A percentile compares a stretch with the other conserved stretches of the same genome.
Evolutionary conservation across 768 basidiomycete species (phyloP).

Genomic region (Leccinum subgranulosum): DNA sequence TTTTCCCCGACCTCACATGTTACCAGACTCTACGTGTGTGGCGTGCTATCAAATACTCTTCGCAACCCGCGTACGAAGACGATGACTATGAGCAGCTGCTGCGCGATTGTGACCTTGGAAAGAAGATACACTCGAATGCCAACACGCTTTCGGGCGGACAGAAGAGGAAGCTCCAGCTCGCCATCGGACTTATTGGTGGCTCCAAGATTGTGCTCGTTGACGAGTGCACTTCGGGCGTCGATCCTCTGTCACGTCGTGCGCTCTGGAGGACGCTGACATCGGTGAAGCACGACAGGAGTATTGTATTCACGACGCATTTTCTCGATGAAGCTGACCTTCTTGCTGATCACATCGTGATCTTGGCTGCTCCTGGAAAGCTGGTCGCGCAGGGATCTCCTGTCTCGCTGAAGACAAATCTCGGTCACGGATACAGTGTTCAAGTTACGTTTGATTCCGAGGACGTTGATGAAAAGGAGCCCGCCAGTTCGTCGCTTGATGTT

Average conservation of each 20-base stretch:
- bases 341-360: conserved; percentile 71
- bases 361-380: conserved; percentile 72
- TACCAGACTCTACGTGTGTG: conserved; percentile 71
- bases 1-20: conserved; percentile 74
- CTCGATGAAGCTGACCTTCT: conserved; percentile 78
- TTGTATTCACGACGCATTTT: conserved; percentile 81
- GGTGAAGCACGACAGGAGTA: conserved; percentile 60
- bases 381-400: conserved; percentile 75
- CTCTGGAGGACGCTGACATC: conserved; percentile 74
- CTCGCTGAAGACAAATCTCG: conserved; percentile 64
- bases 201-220: conserved; percentile 66
- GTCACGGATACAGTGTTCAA: conserved; percentile 67
- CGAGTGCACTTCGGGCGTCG: conserved; percentile 78
- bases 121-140: conserved; percentile 65
- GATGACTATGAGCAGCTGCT: conserved; percentile 66
- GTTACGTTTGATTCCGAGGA: conserved; percentile 44
- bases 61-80: conserved; percentile 34
- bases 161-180: conserved; percentile 81
- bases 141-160: conserved; percentile 73
- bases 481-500: conserved; percentile 26
- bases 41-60: conserved; percentile 67
- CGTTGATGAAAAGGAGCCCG: conserved; percentile 24
- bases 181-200: conserved; percentile 74
- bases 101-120: conserved; percentile 68
- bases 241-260: conserved; percentile 74